A percentile compares a stretch with the other conserved stretches of the same genome.
Evolutionary conservation across 768 basidiomycete genomes (phyloP).

Genomic region (Holtermanniella nyarrowii): DNA sequence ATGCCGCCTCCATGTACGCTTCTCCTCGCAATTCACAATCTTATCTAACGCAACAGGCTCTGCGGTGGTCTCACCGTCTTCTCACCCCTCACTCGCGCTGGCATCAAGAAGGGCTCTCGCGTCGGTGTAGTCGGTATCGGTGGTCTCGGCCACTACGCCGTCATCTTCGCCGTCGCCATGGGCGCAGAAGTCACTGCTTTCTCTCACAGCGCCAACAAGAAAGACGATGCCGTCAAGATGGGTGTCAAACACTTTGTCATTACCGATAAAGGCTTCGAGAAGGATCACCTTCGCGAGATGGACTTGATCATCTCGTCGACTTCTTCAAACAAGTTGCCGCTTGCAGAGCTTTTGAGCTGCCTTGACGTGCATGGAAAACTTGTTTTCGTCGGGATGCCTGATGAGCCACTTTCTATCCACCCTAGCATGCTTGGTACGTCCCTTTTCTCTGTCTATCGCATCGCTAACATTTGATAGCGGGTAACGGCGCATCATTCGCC

Average conservation of each 20-base stretch:
- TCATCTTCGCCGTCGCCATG: constrained; percentile 49
- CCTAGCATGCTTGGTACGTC: not conserved
- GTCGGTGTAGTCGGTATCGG: constrained; percentile 61
- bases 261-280: constrained; percentile 41
- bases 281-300: constrained; percentile 38
- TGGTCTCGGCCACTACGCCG: constrained; percentile 45
- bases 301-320: constrained; percentile 44
- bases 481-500: constrained; percentile 32
- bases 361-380: constrained; percentile 51
- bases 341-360: constrained; percentile 51
- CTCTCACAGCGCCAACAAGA: constrained; percentile 51
- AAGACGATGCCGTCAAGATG: constrained; percentile 50
- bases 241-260: constrained; percentile 47
- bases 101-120: constrained; percentile 52
- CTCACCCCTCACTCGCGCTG: constrained; percentile 52
- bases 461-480: constrained; percentile 4
- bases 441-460: too few relatives aligned
- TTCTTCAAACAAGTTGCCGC: constrained; percentile 44
- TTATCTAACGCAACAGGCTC: constrained; percentile 35
- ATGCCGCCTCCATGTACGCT: constrained; percentile 52
- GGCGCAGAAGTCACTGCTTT: constrained; percentile 55
- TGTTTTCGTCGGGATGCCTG: constrained; percentile 53
- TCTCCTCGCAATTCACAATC: not conserved
- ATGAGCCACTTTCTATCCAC: constrained; percentile 41
- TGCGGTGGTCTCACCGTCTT: constrained; percentile 58